Base-by-base conservation (phyloP, 164 flowering plant species). In the Chloranthus sessilifolius region DNA sequence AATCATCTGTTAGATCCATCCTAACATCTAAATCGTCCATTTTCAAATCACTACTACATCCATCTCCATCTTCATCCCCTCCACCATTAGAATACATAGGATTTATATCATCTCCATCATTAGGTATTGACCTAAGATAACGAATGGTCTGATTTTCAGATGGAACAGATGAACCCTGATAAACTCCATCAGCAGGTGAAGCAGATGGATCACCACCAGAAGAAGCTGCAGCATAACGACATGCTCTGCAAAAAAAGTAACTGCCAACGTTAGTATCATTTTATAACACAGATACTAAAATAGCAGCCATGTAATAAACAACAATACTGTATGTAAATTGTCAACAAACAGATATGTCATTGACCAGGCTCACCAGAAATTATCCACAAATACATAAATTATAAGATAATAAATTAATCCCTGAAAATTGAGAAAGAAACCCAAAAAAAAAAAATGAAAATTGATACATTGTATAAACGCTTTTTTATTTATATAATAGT, bases 1-100 rank as follows among this genome's bases (percentile, higher is more conserved):
- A 57, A 67, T 94, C 99, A 68, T 88, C 99, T 1, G 95, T 86
- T 44, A 94, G 88, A 71, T 94, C 97, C 91, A 88, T 84, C 47
- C 74, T 72, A 47, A 81, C 72, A 61, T 75, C 84, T 2, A 56
- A 60, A 31, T 72, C 85, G 48, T 85, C 98, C 21, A 52, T 7
- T 26, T 52, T 63, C 5, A 66, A 47, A 59, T 52, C 5, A 50
- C 43, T 70, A 56, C 21, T 40, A 25, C 61, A 68, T 50, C 62
- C 59, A 38, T 53, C 74, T 27, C 58, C 67, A 24, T 52, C 68
- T 27, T 69, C 75, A 35, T 47, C 59, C 4, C 52, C 60, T 29
- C 43, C 65, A 52, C 44, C 51, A 37, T 30, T 47, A 52, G 70
- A 58, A 16, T 66, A 70, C 54, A 56, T 37, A 11, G 48, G 43